phyloP scores from a whole-genome alignment of 2,329 filamentous ascomycete species.

The Dothiorella sarmentorum region DNA sequence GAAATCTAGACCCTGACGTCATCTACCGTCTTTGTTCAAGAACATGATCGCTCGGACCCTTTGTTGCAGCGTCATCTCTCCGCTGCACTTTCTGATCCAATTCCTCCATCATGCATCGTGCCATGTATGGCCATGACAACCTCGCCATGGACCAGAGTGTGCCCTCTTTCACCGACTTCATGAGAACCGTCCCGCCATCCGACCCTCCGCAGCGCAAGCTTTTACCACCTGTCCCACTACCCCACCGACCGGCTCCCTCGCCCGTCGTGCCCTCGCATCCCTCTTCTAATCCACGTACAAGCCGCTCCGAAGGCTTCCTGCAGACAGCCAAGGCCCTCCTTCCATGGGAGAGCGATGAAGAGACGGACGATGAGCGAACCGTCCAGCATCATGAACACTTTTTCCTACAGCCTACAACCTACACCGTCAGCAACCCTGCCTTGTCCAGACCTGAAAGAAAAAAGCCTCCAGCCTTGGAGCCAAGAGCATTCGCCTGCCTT shows the following conservation, averaged over 20 bases:
- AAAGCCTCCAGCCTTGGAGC: background rate
- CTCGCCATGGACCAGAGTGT: background rate
- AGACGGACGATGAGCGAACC: background rate
- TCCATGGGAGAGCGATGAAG: background rate
- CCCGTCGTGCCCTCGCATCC: background rate
- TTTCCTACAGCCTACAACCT: constrained; percentile 9
- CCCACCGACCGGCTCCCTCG: background rate
- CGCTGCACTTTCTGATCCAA: background rate
- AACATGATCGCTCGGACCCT: no score
- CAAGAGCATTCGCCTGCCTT: background rate
- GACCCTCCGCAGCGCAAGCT: background rate
- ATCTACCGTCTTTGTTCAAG: no score
- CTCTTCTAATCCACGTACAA: background rate
- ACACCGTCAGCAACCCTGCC: background rate
- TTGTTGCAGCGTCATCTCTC: constrained; percentile 16
- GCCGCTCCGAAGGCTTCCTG: background rate
- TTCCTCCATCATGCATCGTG: background rate
- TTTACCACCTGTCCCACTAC: background rate
- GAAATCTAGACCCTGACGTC: no score
- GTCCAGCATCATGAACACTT: background rate
- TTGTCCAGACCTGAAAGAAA: background rate
- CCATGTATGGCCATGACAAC: background rate
- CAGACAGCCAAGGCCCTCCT: background rate
- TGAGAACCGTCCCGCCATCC: constrained; percentile 5
- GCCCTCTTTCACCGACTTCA: constrained; percentile 12